Evolutionary conservation across 164 flowering plant species (phyloP).

Genomic region (Berberis thunbergii): DNA sequence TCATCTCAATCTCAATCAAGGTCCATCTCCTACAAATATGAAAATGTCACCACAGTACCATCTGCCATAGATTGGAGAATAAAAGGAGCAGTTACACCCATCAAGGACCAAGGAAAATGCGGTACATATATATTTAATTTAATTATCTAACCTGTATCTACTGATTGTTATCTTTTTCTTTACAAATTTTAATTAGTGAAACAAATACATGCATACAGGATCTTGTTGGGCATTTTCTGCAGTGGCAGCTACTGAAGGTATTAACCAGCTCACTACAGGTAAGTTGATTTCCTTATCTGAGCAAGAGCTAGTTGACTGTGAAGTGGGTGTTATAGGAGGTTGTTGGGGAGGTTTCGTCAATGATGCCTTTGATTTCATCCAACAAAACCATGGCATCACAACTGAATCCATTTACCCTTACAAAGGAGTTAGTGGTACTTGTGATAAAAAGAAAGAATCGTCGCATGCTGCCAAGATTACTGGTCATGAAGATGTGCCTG

Average conservation of each 20-base stretch:
- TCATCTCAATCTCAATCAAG: neutral
- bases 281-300: slow-evolving; percentile 22
- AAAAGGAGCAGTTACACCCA: slow-evolving; percentile 23
- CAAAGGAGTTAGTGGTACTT: slow-evolving; percentile 14
- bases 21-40: slow-evolving; percentile 18
- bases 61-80: slow-evolving; percentile 21
- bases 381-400: slow-evolving; percentile 8
- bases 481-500: slow-evolving; percentile 15
- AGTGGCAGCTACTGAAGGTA: slow-evolving; percentile 26
- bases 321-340: slow-evolving; percentile 8
- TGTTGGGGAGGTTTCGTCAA: slow-evolving; percentile 24
- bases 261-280: slow-evolving; percentile 16
- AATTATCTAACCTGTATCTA: neutral
- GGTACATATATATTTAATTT: slow-evolving; percentile 13
- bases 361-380: slow-evolving; percentile 21
- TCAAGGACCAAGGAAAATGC: slow-evolving; percentile 28
- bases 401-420: slow-evolving; percentile 20
- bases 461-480: slow-evolving; percentile 12
- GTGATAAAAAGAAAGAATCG: slow-evolving; percentile 13
- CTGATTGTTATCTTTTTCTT: neutral
- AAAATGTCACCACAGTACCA: slow-evolving; percentile 20
- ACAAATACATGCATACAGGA: slow-evolving; percentile 8
- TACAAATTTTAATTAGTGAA: neutral
- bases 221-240: slow-evolving; percentile 36
- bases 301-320: slow-evolving; percentile 28